These are phyloP conservation scores for Plasmodium cynomolgi DNA, from an alignment of 169 alveolate species.

Conservation along the genomic window DNA sequence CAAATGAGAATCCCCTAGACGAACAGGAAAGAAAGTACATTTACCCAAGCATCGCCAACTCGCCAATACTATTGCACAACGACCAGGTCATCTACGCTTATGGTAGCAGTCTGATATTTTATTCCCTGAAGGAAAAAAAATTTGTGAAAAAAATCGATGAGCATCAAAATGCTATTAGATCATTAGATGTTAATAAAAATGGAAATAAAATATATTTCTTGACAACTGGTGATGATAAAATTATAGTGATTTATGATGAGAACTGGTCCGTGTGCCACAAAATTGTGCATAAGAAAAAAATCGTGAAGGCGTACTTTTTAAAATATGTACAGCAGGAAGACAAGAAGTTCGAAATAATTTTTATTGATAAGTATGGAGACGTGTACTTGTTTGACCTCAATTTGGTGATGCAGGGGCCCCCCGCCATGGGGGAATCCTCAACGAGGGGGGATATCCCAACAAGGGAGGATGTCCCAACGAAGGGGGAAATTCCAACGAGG, in stretches of 20 bases:
- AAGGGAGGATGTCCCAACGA: background rate
- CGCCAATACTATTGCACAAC: conserved; percentile 36
- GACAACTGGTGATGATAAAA: conserved; percentile 68
- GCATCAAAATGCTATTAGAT: conserved; percentile 38
- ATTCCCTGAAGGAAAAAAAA: conserved; percentile 30
- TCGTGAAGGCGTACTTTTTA: conserved; percentile 55
- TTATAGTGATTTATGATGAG: conserved; percentile 47
- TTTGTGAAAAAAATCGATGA: conserved; percentile 50
- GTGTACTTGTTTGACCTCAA: conserved; percentile 24
- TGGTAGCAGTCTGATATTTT: conserved; percentile 47
- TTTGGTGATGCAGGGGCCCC: background rate
- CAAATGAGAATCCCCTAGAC: background rate
- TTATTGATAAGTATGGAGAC: conserved; percentile 61
- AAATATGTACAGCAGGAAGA: conserved; percentile 9
- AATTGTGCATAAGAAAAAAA: conserved; percentile 57
- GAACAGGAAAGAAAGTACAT: conserved; percentile 44
- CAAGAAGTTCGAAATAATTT: conserved; percentile 37
- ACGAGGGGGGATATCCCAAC: background rate
- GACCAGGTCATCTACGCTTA: conserved; percentile 45
- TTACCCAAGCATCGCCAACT: conserved; percentile 57
- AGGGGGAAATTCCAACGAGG: background rate
- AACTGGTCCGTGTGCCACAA: conserved; percentile 23
- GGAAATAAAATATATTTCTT: conserved; percentile 20
- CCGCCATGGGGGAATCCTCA: background rate
- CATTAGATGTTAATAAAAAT: conserved; percentile 31